phyloP scores from a whole-genome alignment of 306 rosid genomes.

The Castanea mollissima region DNA sequence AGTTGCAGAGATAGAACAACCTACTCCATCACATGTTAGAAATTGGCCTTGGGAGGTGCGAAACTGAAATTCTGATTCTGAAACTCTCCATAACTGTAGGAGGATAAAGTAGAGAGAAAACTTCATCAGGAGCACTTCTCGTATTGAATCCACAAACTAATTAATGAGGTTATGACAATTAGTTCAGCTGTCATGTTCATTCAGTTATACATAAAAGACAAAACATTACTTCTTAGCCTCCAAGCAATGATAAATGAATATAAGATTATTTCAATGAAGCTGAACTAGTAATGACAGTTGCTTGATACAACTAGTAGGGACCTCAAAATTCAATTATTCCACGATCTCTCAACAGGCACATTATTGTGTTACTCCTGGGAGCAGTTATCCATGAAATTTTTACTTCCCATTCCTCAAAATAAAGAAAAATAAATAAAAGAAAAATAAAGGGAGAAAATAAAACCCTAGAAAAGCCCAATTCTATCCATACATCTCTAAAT shows the following conservation, averaged over 20 bases:
- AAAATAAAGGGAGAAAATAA: not conserved
- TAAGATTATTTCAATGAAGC: constrained; percentile 5
- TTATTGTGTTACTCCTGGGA: not conserved
- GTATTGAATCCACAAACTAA: constrained; percentile 1
- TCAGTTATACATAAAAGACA: not conserved
- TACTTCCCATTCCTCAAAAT: not conserved
- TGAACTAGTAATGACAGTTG: constrained; percentile 13
- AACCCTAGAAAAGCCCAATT: not conserved
- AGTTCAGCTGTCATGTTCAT: constrained; percentile 4
- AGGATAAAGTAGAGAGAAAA: constrained; percentile 12
- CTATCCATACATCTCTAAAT: not conserved
- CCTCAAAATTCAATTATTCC: not conserved
- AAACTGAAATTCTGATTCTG: constrained; percentile 67
- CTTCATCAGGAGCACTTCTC: not conserved
- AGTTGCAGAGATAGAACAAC: constrained; percentile 63
- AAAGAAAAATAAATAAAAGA: not conserved
- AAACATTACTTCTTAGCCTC: constrained; percentile 15
- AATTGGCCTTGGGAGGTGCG: constrained; percentile 67
- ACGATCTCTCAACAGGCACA: not conserved
- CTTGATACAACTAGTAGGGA: not conserved
- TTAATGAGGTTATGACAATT: not conserved
- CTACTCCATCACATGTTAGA: constrained; percentile 61
- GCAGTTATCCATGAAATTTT: not conserved
- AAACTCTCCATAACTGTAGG: constrained; percentile 78
- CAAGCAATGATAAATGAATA: constrained; percentile 8